Conservation (phyloP, 2,329 filamentous ascomycete genomes). For the Ambrosiella beaveri region DNA sequence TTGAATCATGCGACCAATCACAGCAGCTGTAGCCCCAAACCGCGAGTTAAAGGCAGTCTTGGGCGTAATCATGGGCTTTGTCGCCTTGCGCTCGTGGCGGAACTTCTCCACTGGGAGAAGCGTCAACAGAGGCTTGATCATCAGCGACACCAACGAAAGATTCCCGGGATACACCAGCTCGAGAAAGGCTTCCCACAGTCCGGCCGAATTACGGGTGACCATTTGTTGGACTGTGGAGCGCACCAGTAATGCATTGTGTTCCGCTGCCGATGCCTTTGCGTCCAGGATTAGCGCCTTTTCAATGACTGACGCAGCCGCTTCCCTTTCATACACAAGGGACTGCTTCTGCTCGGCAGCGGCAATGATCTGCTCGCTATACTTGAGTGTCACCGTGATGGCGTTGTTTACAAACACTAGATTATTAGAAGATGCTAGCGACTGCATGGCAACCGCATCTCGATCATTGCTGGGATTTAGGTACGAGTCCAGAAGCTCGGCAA, state of each 20-base stretch:
- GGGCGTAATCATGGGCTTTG: slow-evolving; percentile 22
- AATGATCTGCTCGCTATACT: slow-evolving; percentile 43
- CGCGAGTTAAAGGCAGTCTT: slow-evolving; percentile 63
- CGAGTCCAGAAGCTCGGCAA: slow-evolving; percentile 38
- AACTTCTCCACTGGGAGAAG: slow-evolving; percentile 65
- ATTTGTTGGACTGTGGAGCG: slow-evolving; percentile 47
- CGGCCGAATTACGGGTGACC: slow-evolving; percentile 50
- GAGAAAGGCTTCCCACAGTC: slow-evolving; percentile 63
- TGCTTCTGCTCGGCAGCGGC: slow-evolving; percentile 32
- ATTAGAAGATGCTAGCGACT: slow-evolving; percentile 29
- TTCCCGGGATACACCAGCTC: slow-evolving; percentile 49
- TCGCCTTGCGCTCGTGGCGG: slow-evolving; percentile 32
- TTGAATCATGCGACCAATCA: slow-evolving; percentile 60
- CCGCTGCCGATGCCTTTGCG: slow-evolving; percentile 26
- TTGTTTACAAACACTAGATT: slow-evolving; percentile 46
- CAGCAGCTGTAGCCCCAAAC: slow-evolving; percentile 35
- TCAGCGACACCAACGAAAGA: slow-evolving; percentile 54
- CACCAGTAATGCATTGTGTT: slow-evolving; percentile 40
- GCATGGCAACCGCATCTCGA: slow-evolving; percentile 11
- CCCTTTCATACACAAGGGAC: slow-evolving; percentile 9
- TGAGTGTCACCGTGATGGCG: slow-evolving; percentile 46
- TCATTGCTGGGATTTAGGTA: slow-evolving; percentile 28
- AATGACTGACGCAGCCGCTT: slow-evolving; percentile 25
- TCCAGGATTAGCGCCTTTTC: slow-evolving; percentile 37
- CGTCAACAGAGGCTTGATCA: slow-evolving; percentile 52